phyloP scores from a whole-genome alignment of 2,329 filamentous ascomycete species.

The Coniochaeta hoffmannii region DNA sequence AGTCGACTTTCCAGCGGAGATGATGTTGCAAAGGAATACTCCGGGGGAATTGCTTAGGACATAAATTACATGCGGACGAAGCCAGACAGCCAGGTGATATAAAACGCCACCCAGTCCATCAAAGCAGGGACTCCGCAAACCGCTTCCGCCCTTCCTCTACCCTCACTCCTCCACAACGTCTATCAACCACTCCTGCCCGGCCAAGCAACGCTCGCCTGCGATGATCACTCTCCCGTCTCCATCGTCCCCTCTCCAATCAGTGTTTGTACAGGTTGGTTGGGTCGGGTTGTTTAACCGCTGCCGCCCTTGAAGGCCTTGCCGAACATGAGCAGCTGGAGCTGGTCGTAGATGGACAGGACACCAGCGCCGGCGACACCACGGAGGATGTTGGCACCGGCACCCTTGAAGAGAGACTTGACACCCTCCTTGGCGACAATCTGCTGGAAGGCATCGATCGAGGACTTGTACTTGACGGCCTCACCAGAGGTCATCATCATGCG shows the following conservation, averaged over 20 bases:
- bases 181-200: constrained; percentile 3
- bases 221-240: constrained; percentile 28
- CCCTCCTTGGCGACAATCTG: constrained; percentile 98
- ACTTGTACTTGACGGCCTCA: constrained; percentile 99
- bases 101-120: constrained; percentile 25
- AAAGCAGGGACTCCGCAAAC: constrained; percentile 18
- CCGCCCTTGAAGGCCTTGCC: constrained; percentile 94
- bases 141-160: constrained; percentile 35
- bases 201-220: constrained; percentile 15
- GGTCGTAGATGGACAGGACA: constrained; percentile 99
- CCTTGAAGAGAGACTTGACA: constrained; percentile 99
- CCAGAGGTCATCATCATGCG: constrained; percentile 99
- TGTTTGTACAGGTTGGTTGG: constrained; percentile 27
- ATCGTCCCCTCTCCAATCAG: constrained; percentile 21
- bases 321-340: constrained; percentile 98
- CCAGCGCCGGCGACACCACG: constrained; percentile 99
- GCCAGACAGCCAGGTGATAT: constrained; percentile 38
- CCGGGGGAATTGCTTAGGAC: constrained; percentile 49
- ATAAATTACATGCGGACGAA: constrained; percentile 55
- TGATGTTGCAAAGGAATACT: constrained; percentile 27
- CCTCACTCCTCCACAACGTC: constrained; percentile 10
- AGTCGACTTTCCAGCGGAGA: constrained; percentile 23
- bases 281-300: constrained; percentile 35
- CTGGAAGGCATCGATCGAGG: constrained; percentile 86
- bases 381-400: constrained; percentile 99